Evolutionary conservation across 306 rosid genomes (phyloP).

Genomic region (Dicorynia guianensis): DNA sequence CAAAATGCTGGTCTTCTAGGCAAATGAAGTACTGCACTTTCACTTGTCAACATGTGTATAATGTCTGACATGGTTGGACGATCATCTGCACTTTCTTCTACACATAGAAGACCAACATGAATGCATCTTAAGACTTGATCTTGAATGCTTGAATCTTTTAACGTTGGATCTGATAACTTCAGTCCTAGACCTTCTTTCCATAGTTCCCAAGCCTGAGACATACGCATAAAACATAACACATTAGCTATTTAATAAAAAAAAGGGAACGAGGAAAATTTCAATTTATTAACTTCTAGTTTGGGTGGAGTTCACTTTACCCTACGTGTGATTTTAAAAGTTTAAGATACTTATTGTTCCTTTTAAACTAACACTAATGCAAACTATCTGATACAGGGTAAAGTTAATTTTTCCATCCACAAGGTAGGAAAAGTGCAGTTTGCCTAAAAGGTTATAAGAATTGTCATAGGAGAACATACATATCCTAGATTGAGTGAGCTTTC

Average conservation of each 20-base stretch:
- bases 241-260: background rate
- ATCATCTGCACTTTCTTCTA: conserved; percentile 23
- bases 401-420: background rate
- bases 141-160: conserved; percentile 4
- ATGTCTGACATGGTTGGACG: conserved; percentile 39
- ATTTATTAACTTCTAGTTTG: background rate
- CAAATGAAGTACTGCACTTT: conserved; percentile 27
- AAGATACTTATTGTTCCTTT: background rate
- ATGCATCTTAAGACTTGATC: conserved; percentile 39
- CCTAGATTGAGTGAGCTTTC: conserved; percentile 16
- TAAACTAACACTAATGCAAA: background rate
- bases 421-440: background rate
- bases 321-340: background rate
- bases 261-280: background rate
- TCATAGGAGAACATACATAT: conserved; percentile 20
- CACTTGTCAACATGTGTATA: conserved; percentile 36
- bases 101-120: conserved; percentile 34
- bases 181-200: conserved; percentile 33
- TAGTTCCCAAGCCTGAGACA: conserved; percentile 25
- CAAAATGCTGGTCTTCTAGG: conserved; percentile 43
- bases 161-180: conserved; percentile 28
- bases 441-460: background rate
- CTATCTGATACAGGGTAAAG: background rate
- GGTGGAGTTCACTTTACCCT: background rate
- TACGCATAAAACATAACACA: background rate